Evolutionary conservation across 768 basidiomycete genomes (phyloP).

Genomic region (Cystobasidium ongulense): DNA sequence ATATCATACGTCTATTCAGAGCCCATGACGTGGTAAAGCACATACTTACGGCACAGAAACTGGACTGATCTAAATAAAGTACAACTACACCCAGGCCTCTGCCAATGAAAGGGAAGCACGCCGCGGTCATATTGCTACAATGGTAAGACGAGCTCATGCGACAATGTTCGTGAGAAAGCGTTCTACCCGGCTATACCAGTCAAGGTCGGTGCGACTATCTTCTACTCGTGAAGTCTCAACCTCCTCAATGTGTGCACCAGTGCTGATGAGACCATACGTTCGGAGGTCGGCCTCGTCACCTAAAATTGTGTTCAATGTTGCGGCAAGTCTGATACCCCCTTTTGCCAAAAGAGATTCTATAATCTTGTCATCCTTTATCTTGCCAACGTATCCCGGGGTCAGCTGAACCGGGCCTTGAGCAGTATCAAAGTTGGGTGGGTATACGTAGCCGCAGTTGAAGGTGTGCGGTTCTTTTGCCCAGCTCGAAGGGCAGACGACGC

Average conservation of each 20-base stretch:
- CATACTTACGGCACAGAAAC: too few relatives aligned
- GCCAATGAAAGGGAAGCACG: background rate
- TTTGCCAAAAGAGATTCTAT: constrained; percentile 75
- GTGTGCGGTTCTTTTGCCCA: constrained; percentile 38
- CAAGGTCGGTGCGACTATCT: background rate
- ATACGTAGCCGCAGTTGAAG: constrained; percentile 36
- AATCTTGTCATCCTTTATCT: constrained; percentile 59
- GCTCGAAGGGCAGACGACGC: constrained; percentile 34
- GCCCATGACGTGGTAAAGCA: too few relatives aligned
- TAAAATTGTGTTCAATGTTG: constrained; percentile 56
- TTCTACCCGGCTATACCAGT: background rate
- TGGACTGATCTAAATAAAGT: too few relatives aligned
- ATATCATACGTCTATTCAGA: too few relatives aligned
- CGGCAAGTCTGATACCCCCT: constrained; percentile 75
- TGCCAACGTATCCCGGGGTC: constrained; percentile 68
- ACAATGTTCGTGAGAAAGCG: background rate
- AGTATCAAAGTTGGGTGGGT: constrained; percentile 30
- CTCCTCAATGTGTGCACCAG: background rate
- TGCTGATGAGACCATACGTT: background rate
- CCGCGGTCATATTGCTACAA: too few relatives aligned
- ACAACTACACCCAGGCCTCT: too few relatives aligned
- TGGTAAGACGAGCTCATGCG: background rate
- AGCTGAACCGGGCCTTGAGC: constrained; percentile 52
- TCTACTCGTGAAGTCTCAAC: background rate
- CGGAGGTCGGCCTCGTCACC: constrained; percentile 21